Percentiles rank a stretch among this genome's conserved stretches.
These are phyloP conservation scores for Beauveria scarabaeidicola DNA, from an alignment of 2,329 filamentous ascomycete species.

Conservation along the genomic window DNA sequence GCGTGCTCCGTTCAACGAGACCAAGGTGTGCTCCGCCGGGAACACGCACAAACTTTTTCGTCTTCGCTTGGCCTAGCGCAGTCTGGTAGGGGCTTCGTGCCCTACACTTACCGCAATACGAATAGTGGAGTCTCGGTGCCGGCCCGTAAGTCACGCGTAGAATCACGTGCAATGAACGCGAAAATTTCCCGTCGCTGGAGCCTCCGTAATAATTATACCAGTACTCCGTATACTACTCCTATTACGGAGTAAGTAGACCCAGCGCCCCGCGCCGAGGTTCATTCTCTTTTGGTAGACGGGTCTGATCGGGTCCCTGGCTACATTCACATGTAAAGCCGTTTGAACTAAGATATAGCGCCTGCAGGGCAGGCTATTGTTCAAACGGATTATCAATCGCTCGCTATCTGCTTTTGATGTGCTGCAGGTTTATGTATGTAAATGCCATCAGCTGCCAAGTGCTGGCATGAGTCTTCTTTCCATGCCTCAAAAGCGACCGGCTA, in stretches of 20 bases:
- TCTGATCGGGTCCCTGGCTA: neutral
- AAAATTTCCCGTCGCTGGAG: neutral
- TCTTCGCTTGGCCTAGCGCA: conserved; percentile 18
- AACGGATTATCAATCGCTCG: conserved; percentile 3
- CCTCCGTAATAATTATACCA: too few relatives aligned
- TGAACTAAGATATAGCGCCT: neutral
- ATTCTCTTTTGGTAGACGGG: neutral
- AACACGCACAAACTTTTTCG: conserved; percentile 23
- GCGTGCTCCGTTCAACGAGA: conserved; percentile 14
- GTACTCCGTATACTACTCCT: too few relatives aligned
- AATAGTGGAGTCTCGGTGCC: neutral
- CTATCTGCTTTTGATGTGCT: conserved; percentile 4
- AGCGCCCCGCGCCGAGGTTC: conserved; percentile 3
- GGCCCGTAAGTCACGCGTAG: neutral
- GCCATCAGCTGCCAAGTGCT: conserved; percentile 5
- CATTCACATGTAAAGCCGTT: conserved; percentile 2
- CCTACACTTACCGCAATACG: conserved; percentile 18
- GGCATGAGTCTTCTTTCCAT: neutral
- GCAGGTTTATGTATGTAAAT: conserved; percentile 2
- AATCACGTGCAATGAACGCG: conserved; percentile 9
- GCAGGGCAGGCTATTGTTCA: neutral
- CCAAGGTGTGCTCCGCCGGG: conserved; percentile 20
- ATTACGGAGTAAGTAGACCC: neutral
- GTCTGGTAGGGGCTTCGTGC: conserved; percentile 24
- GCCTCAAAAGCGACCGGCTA: conserved; percentile 3